A percentile compares a stretch with the other conserved stretches of the same genome.
Evolutionary conservation across 805 yeast species (phyloP).

Genomic region (Kockiozyma suomiensis): DNA sequence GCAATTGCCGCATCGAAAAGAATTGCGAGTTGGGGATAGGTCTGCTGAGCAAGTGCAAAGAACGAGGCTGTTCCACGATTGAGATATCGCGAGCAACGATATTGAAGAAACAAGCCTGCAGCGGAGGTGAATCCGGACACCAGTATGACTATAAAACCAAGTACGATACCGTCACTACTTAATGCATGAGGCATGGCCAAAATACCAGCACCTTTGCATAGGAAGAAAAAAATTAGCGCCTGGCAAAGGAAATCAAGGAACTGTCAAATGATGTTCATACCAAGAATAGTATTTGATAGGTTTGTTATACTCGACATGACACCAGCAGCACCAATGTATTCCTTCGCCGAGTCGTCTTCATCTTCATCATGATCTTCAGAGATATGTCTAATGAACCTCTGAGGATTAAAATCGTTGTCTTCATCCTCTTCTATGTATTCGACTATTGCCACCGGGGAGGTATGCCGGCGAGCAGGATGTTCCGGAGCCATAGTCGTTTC

Average conservation of each 20-base stretch:
- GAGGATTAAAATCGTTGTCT: conserved; percentile 23
- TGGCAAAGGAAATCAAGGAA: neutral
- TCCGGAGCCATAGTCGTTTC: neutral
- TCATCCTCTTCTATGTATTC: conserved; percentile 33
- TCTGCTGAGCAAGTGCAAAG: conserved; percentile 64
- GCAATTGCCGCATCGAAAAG: conserved; percentile 74
- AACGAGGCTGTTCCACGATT: conserved; percentile 67
- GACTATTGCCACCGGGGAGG: conserved; percentile 11
- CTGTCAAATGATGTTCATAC: conserved; percentile 15
- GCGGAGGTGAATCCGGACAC: conserved; percentile 69
- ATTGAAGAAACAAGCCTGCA: conserved; percentile 65
- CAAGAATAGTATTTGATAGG: conserved; percentile 63
- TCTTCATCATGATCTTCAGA: conserved; percentile 13
- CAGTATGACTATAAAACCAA: conserved; percentile 58
- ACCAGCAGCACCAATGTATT: conserved; percentile 26
- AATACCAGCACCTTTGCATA: conserved; percentile 68
- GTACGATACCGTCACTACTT: conserved; percentile 60
- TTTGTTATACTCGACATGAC: conserved; percentile 43
- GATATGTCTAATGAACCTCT: neutral
- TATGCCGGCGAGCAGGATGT: neutral
- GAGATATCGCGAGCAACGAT: conserved; percentile 56
- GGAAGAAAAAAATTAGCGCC: neutral
- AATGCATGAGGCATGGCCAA: conserved; percentile 75
- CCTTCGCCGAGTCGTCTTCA: neutral
- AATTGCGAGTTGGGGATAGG: conserved; percentile 69